Conservation (phyloP, 192 early-diverging fungal genomes). For the Ambispora gerdemannii region DNA sequence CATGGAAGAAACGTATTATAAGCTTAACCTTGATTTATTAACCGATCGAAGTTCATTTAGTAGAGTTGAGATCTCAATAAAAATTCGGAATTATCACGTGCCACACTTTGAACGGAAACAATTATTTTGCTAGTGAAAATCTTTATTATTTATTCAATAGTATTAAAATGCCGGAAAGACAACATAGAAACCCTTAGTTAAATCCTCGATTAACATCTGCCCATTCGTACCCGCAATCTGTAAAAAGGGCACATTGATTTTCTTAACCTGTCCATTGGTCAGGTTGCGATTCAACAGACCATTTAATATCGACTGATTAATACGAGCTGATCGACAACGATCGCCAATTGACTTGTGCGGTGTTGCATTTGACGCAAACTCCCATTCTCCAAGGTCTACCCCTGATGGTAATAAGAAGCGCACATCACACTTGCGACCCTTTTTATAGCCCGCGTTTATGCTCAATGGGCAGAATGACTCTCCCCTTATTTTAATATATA, state of each 20-base stretch:
- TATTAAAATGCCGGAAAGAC: too few relatives aligned
- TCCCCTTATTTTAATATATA: slow-evolving; percentile 10
- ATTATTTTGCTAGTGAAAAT: too few relatives aligned
- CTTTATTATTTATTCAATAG: too few relatives aligned
- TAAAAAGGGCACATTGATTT: slow-evolving; percentile 28
- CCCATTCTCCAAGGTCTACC: slow-evolving; percentile 28
- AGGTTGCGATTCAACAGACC: slow-evolving; percentile 30
- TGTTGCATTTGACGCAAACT: slow-evolving; percentile 16
- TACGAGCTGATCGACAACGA: background rate
- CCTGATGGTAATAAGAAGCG: slow-evolving; percentile 27
- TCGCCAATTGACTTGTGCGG: slow-evolving; percentile 15
- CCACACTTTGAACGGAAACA: too few relatives aligned
- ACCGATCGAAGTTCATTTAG: too few relatives aligned
- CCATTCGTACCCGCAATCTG: slow-evolving; percentile 25
- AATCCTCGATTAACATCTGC: too few relatives aligned
- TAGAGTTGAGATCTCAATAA: too few relatives aligned
- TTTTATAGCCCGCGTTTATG: slow-evolving; percentile 18
- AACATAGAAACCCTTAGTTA: too few relatives aligned
- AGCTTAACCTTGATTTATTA: too few relatives aligned
- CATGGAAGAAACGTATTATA: too few relatives aligned
- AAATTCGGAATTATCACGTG: too few relatives aligned
- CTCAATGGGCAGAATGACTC: slow-evolving; percentile 26
- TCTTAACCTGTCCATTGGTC: slow-evolving; percentile 13
- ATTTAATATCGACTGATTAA: slow-evolving; percentile 34
- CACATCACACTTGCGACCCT: slow-evolving; percentile 27